phyloP scores from a whole-genome alignment of 345 rosid genomes.

The Citrus sinensis region DNA sequence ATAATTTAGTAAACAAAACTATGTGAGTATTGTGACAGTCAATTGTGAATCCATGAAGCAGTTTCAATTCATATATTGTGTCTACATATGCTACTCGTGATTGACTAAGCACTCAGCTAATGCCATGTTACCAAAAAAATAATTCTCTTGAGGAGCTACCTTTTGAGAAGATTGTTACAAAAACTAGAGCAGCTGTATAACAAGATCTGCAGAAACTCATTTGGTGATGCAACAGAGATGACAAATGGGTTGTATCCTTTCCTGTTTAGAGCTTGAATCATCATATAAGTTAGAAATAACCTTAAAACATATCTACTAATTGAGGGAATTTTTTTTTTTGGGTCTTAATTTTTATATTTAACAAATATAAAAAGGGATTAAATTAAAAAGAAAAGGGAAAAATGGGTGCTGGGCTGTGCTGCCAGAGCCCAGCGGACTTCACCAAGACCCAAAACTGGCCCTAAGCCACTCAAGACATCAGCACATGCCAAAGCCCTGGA shows the following conservation, averaged over 20 bases:
- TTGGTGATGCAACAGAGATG: conserved; percentile 28
- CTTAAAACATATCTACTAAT: conserved; percentile 17
- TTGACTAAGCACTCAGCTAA: neutral
- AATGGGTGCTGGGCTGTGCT: too few relatives aligned
- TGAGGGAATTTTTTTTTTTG: too few relatives aligned
- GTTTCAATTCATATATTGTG: neutral
- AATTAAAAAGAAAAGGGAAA: too few relatives aligned
- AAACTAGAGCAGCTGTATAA: conserved; percentile 38
- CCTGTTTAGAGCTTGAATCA: conserved; percentile 35
- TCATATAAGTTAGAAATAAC: conserved; percentile 42
- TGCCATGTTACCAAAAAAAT: too few relatives aligned
- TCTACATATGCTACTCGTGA: neutral
- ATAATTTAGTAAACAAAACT: neutral
- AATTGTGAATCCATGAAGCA: neutral
- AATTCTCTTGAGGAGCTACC: too few relatives aligned
- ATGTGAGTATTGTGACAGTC: neutral
- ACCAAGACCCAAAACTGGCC: too few relatives aligned
- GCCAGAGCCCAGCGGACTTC: too few relatives aligned
- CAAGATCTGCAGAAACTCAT: conserved; percentile 27
- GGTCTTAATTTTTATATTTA: too few relatives aligned
- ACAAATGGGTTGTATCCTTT: conserved; percentile 36
- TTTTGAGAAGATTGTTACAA: conserved; percentile 20
- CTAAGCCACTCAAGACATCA: too few relatives aligned
- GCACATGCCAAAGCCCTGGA: too few relatives aligned
- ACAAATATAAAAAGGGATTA: too few relatives aligned